Evolutionary conservation across 2,329 filamentous ascomycete species (phyloP).

Genomic region (Bipolaris zeicola): DNA sequence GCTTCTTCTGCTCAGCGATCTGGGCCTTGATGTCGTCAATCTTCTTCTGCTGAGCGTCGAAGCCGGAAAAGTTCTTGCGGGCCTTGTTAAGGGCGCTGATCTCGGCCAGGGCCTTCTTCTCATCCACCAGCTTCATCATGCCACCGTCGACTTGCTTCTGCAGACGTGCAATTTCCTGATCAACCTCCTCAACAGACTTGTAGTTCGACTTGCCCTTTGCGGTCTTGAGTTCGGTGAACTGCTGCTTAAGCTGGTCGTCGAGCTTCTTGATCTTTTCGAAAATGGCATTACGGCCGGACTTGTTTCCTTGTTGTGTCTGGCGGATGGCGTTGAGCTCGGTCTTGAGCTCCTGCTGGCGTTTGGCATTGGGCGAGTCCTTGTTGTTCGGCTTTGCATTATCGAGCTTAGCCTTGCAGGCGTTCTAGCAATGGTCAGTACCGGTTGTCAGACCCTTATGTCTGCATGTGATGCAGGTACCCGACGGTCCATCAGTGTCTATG

Average conservation of each 20-base stretch:
- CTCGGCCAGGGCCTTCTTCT: constrained; percentile 89
- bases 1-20: constrained; percentile 87
- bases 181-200: constrained; percentile 87
- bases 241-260: constrained; percentile 84
- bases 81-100: constrained; percentile 83
- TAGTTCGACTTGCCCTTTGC: constrained; percentile 80
- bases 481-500: constrained; percentile 6
- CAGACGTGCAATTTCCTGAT: constrained; percentile 78
- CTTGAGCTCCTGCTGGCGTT: constrained; percentile 85
- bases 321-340: constrained; percentile 82
- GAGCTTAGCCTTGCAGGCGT: constrained; percentile 84
- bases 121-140: constrained; percentile 93
- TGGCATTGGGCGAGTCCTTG: constrained; percentile 77
- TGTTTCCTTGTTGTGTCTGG: constrained; percentile 84
- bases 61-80: constrained; percentile 86
- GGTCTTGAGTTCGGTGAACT: constrained; percentile 84
- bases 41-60: constrained; percentile 83
- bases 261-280: constrained; percentile 91
- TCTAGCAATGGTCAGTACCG: constrained; percentile 58
- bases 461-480: constrained; percentile 22
- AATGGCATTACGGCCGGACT: constrained; percentile 76
- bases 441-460: not conserved
- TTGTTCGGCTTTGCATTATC: constrained; percentile 82
- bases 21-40: constrained; percentile 88
- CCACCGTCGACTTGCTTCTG: constrained; percentile 87